Evolutionary conservation across 1,284 basidiomycete genomes (phyloP), one percentile per base, ranked within the genome.

Genomic region (Puccinia polysora): DNA sequence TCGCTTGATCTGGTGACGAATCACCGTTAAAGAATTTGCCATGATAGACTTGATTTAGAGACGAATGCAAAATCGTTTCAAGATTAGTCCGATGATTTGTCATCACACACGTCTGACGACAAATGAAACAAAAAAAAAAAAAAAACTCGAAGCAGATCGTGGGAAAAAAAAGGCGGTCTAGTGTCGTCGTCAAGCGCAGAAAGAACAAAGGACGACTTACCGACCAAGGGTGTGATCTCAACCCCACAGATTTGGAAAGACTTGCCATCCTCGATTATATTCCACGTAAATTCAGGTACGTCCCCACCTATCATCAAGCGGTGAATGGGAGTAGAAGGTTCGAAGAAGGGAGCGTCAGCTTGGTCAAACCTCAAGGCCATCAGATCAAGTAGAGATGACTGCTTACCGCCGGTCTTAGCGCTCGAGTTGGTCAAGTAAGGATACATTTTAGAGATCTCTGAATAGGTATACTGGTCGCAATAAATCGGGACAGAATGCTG

Each of bases 211-310:
- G 55, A 60, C 63, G 12, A 77, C 83, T 74, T 74, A 86, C 87
- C 87, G 76, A 82, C 81, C 75, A 90, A 85, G 4, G 89, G 89
- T 6, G 84, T 86, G 30, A 90, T 81, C 36, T 79, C 78, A 70
- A 89, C 83, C 8, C 85, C 87, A 6, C 81, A 83, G 34, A 90
- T 84, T 70, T 87, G 83, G 75, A 90, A 88, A 1, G 86, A 82
- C 28, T 84, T 80, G 50, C 82, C 82, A 72, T 89, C 85, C 49
- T 85, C 83, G 75, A 90, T 86, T 65, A 89, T 85, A 76, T 90
- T 88, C 87, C 88, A 91, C 75, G 84, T 84, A 78, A 90, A 89
- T 74, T 87, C 85, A 4, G 88, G 88, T 30, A 89, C 85, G 88
- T 89, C 69, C 18, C 69, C 69, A 23, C 69, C 69, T 71, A 45